phyloP scores from a whole-genome alignment of 345 rosid species.

The Eutrema japonicum region DNA sequence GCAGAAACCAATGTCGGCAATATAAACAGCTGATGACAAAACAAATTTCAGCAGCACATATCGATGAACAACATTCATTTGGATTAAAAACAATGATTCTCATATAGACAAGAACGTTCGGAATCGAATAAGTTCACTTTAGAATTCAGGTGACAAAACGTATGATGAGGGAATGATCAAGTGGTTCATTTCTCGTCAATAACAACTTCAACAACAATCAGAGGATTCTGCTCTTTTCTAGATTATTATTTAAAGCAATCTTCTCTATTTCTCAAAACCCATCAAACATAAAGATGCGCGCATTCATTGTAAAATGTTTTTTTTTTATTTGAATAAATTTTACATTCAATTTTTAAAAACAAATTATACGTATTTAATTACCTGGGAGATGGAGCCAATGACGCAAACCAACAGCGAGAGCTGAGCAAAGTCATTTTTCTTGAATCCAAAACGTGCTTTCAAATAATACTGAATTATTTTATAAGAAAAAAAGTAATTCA shows the following conservation, averaged over 20 bases:
- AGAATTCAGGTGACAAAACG: too few species aligned
- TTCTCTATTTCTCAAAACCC: too few species aligned
- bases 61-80: not conserved
- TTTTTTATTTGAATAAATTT: too few species aligned
- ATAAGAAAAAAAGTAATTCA: not conserved
- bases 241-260: too few species aligned
- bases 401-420: constrained; percentile 53
- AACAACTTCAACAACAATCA: too few species aligned
- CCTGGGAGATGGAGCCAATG: constrained; percentile 69
- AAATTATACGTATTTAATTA: not conserved
- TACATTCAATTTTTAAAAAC: too few species aligned
- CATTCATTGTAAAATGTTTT: too few species aligned
- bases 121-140: too few species aligned
- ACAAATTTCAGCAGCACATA: not conserved
- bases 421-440: constrained; percentile 74
- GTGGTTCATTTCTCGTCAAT: too few species aligned
- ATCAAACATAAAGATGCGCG: too few species aligned
- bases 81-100: not conserved
- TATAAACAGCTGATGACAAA: constrained; percentile 60
- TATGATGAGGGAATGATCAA: too few species aligned
- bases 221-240: too few species aligned
- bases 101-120: not conserved
- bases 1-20: constrained; percentile 61
- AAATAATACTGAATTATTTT: constrained; percentile 62
- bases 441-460: constrained; percentile 82